phyloP scores from a whole-genome alignment of 2,329 filamentous ascomycete species.

The Lecanicillium sp. region DNA sequence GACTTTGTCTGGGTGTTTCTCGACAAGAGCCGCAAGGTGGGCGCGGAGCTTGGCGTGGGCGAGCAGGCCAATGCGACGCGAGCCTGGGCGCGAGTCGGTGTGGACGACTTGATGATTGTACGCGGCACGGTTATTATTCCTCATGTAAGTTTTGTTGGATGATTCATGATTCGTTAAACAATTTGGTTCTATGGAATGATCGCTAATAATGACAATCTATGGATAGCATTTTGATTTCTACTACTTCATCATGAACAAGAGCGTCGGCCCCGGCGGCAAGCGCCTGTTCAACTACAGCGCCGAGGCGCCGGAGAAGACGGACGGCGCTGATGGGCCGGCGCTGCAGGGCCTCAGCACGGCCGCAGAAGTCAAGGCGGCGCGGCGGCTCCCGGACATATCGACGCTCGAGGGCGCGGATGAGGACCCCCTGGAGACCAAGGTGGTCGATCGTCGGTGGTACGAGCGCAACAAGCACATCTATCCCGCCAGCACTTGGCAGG shows the following conservation, averaged over 20 bases:
- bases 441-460: constrained; percentile 95
- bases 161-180: not conserved
- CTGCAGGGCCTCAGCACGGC: constrained; percentile 27
- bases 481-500: constrained; percentile 90
- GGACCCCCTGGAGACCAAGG: constrained; percentile 79
- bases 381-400: constrained; percentile 40
- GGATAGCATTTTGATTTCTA: constrained; percentile 91
- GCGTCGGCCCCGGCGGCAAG: constrained; percentile 62
- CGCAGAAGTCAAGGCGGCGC: constrained; percentile 29
- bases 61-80: constrained; percentile 58
- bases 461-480: constrained; percentile 98
- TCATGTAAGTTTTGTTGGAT: constrained; percentile 60
- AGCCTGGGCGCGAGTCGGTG: constrained; percentile 88
- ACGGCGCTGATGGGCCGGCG: constrained; percentile 26
- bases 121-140: constrained; percentile 87
- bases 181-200: not conserved
- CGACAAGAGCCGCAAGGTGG: constrained; percentile 85
- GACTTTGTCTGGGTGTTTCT: constrained; percentile 91
- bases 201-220: constrained; percentile 20
- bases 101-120: constrained; percentile 93
- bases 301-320: constrained; percentile 37
- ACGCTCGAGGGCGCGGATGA: constrained; percentile 64
- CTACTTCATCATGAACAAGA: constrained; percentile 90
- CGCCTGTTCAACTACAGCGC: constrained; percentile 70
- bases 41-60: constrained; percentile 72